Conservation (phyloP, 306 rosid species). For the Castanopsis chinensis region DNA sequence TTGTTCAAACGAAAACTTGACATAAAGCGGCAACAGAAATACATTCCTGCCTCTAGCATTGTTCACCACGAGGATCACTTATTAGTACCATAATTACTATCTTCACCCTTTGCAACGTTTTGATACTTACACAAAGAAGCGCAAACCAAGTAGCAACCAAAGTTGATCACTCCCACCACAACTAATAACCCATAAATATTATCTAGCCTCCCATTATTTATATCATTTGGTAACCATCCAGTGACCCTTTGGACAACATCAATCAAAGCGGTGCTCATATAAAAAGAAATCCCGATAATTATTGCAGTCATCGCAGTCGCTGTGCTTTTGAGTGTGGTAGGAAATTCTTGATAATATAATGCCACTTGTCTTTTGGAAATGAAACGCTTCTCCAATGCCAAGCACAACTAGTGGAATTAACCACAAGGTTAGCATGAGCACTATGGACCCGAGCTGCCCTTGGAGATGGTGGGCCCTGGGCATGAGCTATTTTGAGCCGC, state of each 20-base stretch:
- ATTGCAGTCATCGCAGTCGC: conserved; percentile 40
- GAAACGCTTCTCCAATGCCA: conserved; percentile 71
- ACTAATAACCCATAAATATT: conserved; percentile 33
- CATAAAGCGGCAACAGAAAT: neutral
- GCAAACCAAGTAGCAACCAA: conserved; percentile 32
- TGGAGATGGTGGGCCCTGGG: neutral
- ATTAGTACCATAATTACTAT: neutral
- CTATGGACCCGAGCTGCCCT: neutral
- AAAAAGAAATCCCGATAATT: conserved; percentile 16
- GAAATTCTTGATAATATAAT: conserved; percentile 65
- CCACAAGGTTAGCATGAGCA: conserved; percentile 42
- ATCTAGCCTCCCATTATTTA: conserved; percentile 38
- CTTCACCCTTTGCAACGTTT: neutral
- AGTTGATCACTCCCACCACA: conserved; percentile 28
- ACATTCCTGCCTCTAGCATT: neutral
- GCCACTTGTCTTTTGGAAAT: conserved; percentile 63
- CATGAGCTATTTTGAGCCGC: conserved; percentile 40
- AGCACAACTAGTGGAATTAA: conserved; percentile 45
- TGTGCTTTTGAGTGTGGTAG: conserved; percentile 39
- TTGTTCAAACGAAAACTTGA: no score
- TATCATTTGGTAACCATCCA: conserved; percentile 35
- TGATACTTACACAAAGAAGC: conserved; percentile 27
- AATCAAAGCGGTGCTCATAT: conserved; percentile 27
- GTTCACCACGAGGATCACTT: neutral
- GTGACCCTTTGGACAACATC: conserved; percentile 24